Evolutionary conservation across 768 basidiomycete genomes (phyloP), one percentile per base, ranked within the genome.

Genomic region (Termitomyces sp.): DNA sequence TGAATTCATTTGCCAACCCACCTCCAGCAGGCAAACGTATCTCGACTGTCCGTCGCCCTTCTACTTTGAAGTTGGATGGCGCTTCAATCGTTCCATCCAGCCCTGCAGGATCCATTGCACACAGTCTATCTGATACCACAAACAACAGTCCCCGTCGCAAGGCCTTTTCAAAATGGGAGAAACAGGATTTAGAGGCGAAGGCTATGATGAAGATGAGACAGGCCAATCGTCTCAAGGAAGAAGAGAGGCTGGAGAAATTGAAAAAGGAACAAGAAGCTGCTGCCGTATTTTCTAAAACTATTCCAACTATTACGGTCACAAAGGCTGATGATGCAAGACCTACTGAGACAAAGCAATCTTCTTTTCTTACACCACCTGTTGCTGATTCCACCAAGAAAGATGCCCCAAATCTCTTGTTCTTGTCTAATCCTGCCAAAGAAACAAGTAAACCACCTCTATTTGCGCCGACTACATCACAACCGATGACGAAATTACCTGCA

Each of bases 121-220:
- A 46, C n/a, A 59, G 56, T 26, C 67, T 80, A 51, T 63, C 72
- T n/a, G 83, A 86, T 59, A 84, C 80, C 62, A 85, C 87, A 6
- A 84, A 84, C 55, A 73, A 67, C 12, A 72, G 67, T 54, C 68
- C 72, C 32, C 72, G 72, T 12, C 66, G 68, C 22, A 70, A 69
- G 52, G 76, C 77, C 20, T 86, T 84, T 62, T 87, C 88, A 3
- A 91, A 90, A 71, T 91, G 88, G 88, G 90, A 92, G 69, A 92
- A 90, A 59, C 90, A 92, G 68, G 90, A 93, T 63, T 69, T 90
- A 31, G 90, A 93, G 64, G 90, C 90, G 3, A 82, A 82, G 43
- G 88, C 89, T 24, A 86, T 92, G 79, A 80, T 81, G 64, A 86
- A 79, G 65, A 81, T 92, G 64, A 77, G 90, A 49, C 76, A 79